These are phyloP conservation scores for Halenospora varia DNA, from an alignment of 495 filamentous ascomycete species.

Conservation along the genomic window DNA sequence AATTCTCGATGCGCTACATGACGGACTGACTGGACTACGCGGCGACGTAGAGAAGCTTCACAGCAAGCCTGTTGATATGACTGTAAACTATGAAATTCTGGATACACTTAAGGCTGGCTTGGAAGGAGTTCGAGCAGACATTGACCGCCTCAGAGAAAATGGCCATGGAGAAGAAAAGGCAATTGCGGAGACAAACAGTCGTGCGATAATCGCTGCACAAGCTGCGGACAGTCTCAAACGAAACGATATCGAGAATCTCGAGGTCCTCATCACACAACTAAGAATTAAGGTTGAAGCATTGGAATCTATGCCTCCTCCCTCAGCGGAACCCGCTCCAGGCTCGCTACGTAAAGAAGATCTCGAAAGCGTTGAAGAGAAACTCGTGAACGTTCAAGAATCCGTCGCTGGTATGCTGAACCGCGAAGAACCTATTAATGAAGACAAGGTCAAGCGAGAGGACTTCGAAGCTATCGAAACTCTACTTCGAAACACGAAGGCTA, in stretches of 20 bases:
- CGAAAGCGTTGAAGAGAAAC: slow-evolving; percentile 22
- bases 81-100: slow-evolving; percentile 78
- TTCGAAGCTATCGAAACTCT: slow-evolving; percentile 85
- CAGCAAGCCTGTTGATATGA: slow-evolving; percentile 75
- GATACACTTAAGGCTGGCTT: slow-evolving; percentile 80
- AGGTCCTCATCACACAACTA: slow-evolving; percentile 74
- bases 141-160: slow-evolving; percentile 64
- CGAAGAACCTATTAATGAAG: slow-evolving; percentile 34
- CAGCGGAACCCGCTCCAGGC: slow-evolving; percentile 32
- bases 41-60: slow-evolving; percentile 71
- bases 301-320: slow-evolving; percentile 50
- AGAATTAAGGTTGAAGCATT: slow-evolving; percentile 80
- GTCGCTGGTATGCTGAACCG: slow-evolving; percentile 42
- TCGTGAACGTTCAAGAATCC: slow-evolving; percentile 49
- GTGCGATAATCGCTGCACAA: slow-evolving; percentile 34
- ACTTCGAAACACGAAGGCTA: slow-evolving; percentile 76
- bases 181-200: slow-evolving; percentile 46
- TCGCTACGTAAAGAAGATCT: slow-evolving; percentile 24
- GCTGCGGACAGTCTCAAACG: slow-evolving; percentile 45
- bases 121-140: slow-evolving; percentile 65
- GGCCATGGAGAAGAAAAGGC: slow-evolving; percentile 52
- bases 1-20: slow-evolving; percentile 76
- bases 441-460: slow-evolving; percentile 63
- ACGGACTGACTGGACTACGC: slow-evolving; percentile 71
- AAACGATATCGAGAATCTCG: slow-evolving; percentile 78